Evolutionary conservation across 2,329 filamentous ascomycete genomes (phyloP).

Genomic region (Aspergillus sp.): DNA sequence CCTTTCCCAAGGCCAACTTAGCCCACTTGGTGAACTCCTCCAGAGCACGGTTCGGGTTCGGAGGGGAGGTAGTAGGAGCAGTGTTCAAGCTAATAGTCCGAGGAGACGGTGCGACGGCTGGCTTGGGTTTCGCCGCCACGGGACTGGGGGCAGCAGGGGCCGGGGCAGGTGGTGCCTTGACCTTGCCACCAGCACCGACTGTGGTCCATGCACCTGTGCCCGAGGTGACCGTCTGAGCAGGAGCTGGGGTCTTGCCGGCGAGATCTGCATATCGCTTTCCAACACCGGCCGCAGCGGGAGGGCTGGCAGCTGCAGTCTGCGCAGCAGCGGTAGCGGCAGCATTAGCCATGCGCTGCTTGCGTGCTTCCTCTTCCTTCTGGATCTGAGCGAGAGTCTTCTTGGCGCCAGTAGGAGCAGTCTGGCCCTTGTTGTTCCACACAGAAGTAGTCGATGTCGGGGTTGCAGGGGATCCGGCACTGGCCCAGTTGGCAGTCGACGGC

Average conservation of each 20-base stretch:
- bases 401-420: constrained; percentile 30
- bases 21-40: constrained; percentile 96
- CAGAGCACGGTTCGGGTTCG: constrained; percentile 57
- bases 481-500: constrained; percentile 85
- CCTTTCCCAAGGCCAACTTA: constrained; percentile 67
- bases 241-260: constrained; percentile 64
- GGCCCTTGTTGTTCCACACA: constrained; percentile 48
- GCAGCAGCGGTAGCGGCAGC: constrained; percentile 40
- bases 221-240: constrained; percentile 33
- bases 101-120: constrained; percentile 35
- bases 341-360: constrained; percentile 67
- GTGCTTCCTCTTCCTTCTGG: constrained; percentile 87
- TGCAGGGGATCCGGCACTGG: constrained; percentile 63
- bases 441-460: constrained; percentile 45
- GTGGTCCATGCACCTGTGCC: constrained; percentile 72
- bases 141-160: constrained; percentile 36
- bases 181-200: constrained; percentile 87
- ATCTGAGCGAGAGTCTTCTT: constrained; percentile 96
- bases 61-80: constrained; percentile 28
- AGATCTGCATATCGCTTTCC: constrained; percentile 94
- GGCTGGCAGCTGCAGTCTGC: constrained; percentile 42
- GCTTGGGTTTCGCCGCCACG: constrained; percentile 40
- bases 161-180: constrained; percentile 58
- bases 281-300: constrained; percentile 39
- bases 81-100: constrained; percentile 39